These are phyloP conservation scores for Umbelopsis sp. DNA, from an alignment of 371 early-diverging fungal species.

Conservation along the genomic window DNA sequence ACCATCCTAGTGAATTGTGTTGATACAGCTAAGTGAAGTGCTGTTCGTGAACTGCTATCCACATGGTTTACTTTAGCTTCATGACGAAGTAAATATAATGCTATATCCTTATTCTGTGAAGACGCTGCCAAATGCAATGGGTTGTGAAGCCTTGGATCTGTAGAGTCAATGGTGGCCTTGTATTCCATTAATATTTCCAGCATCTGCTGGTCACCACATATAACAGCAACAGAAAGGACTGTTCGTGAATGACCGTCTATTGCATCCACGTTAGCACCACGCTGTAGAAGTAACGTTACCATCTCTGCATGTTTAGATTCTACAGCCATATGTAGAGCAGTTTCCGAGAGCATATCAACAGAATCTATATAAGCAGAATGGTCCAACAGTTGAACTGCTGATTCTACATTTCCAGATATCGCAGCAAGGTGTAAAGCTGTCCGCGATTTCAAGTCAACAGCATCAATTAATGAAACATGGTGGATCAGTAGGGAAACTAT, in stretches of 20 bases:
- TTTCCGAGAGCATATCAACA: background rate
- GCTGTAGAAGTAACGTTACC: background rate
- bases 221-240: background rate
- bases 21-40: background rate
- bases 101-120: background rate
- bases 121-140: background rate
- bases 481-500: too few species aligned
- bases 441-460: background rate
- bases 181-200: background rate
- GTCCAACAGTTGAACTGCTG: background rate
- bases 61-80: background rate
- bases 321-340: background rate
- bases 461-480: too few species aligned
- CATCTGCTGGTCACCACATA: background rate
- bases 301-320: background rate
- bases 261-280: background rate
- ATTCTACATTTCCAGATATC: background rate
- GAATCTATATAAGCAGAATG: background rate
- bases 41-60: background rate
- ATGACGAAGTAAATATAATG: background rate
- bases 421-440: background rate
- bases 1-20: background rate
- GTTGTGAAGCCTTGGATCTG: background rate
- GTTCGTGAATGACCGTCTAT: background rate
- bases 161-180: background rate